These are phyloP conservation scores for Dysphania ambrosioides DNA, from an alignment of 148 eudicot genomes.

Conservation along the genomic window DNA sequence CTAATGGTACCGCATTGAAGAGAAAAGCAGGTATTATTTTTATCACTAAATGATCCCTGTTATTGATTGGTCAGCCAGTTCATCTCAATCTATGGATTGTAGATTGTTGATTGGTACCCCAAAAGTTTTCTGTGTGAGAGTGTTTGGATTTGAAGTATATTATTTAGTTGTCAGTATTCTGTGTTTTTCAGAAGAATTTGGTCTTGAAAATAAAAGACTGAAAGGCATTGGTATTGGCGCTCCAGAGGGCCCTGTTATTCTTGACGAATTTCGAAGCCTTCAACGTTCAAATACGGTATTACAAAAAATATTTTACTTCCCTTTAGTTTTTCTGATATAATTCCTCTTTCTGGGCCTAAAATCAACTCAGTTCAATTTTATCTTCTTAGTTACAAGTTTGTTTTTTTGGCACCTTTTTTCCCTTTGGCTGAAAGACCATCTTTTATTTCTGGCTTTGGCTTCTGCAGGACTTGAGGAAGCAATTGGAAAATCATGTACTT, in stretches of 20 bases:
- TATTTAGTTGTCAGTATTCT: constrained; percentile 16
- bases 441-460: background rate
- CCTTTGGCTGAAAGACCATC: background rate
- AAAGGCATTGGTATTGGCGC: constrained; percentile 95
- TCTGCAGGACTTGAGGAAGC: constrained; percentile 86
- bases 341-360: background rate
- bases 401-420: background rate
- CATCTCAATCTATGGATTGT: background rate
- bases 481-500: constrained; percentile 67
- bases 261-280: constrained; percentile 92
- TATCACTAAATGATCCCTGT: background rate
- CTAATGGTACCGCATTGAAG: constrained; percentile 51
- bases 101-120: background rate
- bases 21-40: constrained; percentile 72
- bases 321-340: background rate
- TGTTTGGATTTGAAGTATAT: constrained; percentile 10
- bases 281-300: constrained; percentile 89
- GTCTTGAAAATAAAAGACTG: constrained; percentile 63
- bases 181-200: constrained; percentile 52
- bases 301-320: background rate
- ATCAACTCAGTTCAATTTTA: constrained; percentile 7
- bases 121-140: background rate
- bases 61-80: background rate
- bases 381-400: background rate
- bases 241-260: constrained; percentile 91